Evolutionary conservation across 1,284 basidiomycete genomes (phyloP), one percentile per base, ranked within the genome.

Genomic region (Ustilago sp.): DNA sequence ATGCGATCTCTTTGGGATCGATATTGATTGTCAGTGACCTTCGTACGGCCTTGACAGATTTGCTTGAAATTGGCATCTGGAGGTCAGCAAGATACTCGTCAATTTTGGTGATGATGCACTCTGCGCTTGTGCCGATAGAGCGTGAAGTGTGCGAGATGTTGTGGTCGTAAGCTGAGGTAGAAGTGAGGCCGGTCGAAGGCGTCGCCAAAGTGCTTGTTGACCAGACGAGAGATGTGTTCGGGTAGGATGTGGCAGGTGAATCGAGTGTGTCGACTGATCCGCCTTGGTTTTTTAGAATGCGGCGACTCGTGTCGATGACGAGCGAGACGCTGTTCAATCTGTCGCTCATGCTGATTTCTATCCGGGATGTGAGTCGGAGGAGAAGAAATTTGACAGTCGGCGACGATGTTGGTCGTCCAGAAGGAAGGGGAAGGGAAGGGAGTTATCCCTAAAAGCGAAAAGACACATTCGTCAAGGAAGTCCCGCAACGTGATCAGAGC

Each of bases 31-130:
- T 47, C 8, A 64, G 39, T 3, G 52, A 41, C 7, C 45, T 51
- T n/a, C 38, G 38, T 12, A 51, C 6, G 6, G 51, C 15, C 23
- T 52, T 61, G 12, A 38, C 31, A 4, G 28, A 13, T 3, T 52
- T 50, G 28, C 48, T 31, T 1, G n/a, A 15, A 8, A 32, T 23
- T 6, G 45, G 9, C 0, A 61, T 11, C 4, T 64, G 38, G 12
- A 75, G 63, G 7, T 62, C 59, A 3, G 69, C 61, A 6, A 77
- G 59, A 47, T 68, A 77, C 34, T 77, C 64, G 57, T 77, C 69
- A 52, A 77, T 77, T 59, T 68, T 50, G 38, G 56, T 35, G n/a
- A 75, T 64, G 50, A 75, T 34, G 51, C 63, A 56, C 39, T 67
- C 56, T 9, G 64, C 17, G 11, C n/a, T 12, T 4, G 23, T 32